Conservation (phyloP, 768 basidiomycete species). For the Boletus subparvulus region DNA sequence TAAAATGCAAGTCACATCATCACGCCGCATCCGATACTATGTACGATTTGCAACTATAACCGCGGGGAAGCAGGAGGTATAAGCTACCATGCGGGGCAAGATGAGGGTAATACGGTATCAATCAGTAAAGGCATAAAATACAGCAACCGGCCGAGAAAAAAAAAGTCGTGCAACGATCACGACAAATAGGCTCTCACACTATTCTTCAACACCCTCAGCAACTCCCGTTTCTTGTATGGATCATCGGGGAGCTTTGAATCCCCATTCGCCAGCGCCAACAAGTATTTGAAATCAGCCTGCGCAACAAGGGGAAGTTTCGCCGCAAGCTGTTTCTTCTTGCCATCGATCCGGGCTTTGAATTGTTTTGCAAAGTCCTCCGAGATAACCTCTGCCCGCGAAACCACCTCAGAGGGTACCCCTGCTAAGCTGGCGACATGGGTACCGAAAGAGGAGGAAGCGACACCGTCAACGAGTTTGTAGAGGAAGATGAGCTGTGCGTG, state of each 20-base stretch:
- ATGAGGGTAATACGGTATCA: slow-evolving; percentile 1
- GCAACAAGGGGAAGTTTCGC: slow-evolving; percentile 71
- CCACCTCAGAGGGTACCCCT: slow-evolving; percentile 82
- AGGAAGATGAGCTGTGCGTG: slow-evolving; percentile 77
- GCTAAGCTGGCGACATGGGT: slow-evolving; percentile 95
- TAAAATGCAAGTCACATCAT: not conserved
- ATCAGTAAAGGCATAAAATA: slow-evolving; percentile 10
- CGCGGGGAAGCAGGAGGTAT: slow-evolving; percentile 5
- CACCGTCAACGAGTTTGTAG: slow-evolving; percentile 89
- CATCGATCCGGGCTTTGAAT: slow-evolving; percentile 78
- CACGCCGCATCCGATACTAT: not conserved
- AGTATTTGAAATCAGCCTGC: slow-evolving; percentile 89
- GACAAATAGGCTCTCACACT: slow-evolving; percentile 33
- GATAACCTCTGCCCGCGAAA: slow-evolving; percentile 83
- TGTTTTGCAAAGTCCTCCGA: slow-evolving; percentile 85
- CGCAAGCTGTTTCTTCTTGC: slow-evolving; percentile 49
- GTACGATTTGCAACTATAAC: slow-evolving; percentile 6
- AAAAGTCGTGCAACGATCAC: slow-evolving; percentile 7
- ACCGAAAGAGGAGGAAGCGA: slow-evolving; percentile 86
- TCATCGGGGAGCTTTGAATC: slow-evolving; percentile 53
- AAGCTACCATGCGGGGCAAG: not conserved
- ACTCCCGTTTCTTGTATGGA: slow-evolving; percentile 48
- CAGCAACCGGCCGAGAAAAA: slow-evolving; percentile 5
- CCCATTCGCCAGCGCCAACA: slow-evolving; percentile 62
- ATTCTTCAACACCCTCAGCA: slow-evolving; percentile 53